Base-by-base conservation (phyloP, 441 rosid genomes). In the Capsella rubella region DNA sequence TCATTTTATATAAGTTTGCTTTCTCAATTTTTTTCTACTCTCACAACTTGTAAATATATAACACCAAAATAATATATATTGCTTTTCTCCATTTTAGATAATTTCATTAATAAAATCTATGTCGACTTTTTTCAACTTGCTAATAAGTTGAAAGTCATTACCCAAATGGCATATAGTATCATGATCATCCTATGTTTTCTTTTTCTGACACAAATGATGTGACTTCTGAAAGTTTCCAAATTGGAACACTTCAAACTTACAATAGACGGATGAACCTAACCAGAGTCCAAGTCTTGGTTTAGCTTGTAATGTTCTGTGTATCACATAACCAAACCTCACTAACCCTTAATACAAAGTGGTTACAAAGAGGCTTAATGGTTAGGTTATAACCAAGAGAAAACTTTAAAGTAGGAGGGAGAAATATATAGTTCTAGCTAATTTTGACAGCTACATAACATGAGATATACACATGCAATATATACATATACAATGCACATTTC, bases 331-430 rank as follows among this genome's bases (percentile, higher is more conserved):
- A 66, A 66, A 18, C 61, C 13, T 15, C 64, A 45, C 51, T 16
- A 73, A 3, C 51, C 16, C 32, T 42, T 8, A 28, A 58, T 58
- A 50, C 53, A 39, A 65, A 60, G 74, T 67, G 43, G 47, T 52
- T 60, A 67, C 37, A 74, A 46, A 21, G 39, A 46, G 34, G 18
- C 49, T 69, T 8, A 47, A 46, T 61, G 60, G 82, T 72, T 74
- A 60, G 73, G 70, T 77, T 73, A 21, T 21, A 82, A 47, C 78
- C 70, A 80, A 72, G 60, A n/a, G 61, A 70, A 21, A 82, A 58
- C 28, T 63, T 35, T 25, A 62, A 21, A 62, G 51, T 76, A 37
- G 59, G 64, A 51, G 15, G 25, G 25, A 21, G 25, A 21, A 21
- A 18, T 14, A 29, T 46, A 43, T 32, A 37, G 40, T 21, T 78